Base-by-base conservation (phyloP, 78 protist genomes). In the Mantamonas sphyraenae region DNA sequence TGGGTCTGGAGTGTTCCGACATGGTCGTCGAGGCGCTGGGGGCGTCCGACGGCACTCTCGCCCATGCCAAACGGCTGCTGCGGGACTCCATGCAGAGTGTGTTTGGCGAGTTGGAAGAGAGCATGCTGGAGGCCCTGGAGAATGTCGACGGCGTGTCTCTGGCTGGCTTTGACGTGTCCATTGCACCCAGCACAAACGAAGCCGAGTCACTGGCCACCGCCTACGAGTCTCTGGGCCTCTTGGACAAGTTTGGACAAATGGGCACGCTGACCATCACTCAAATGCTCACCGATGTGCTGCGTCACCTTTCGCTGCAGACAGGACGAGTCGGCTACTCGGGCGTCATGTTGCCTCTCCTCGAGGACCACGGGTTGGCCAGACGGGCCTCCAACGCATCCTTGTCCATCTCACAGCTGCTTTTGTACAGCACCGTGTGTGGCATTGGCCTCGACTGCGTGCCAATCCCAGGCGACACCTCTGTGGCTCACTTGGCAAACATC, bases 351-450 rank as follows among this genome's bases (percentile, higher is more conserved):
- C 73, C 73, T 38, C 73, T 62, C 2, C 47, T 28, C 22, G 73
- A 68, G 47, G 73, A 68, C 55, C 35, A 34, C 9, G 73, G 73
- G 3, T 31, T 68, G 30, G 73, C 73, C 8, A 9, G 45, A 0
- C 43, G 56, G 26, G 73, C 73, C 17, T 2, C 19, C 22, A 42
- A 51, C 10, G 20, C 33, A 7, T n/a, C 38, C 26, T 68, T 53
- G 63, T 8, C 50, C 26, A 51, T 68, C 30, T 62, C 47, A 20
- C 63, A 68, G 16, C 9, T 68, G 22, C 60, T 68, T 14, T 2
- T 43, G 47, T 68, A 68, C 26, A 53, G 63, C 1, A 62, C 73
- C 45, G 73, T 68, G 31, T 68, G 73, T 50, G 73, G 73, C 26
- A 1, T 68, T 0, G 73, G 73, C 20, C 60, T 68, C 14, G 73